Conservation (phyloP, 768 basidiomycete species). For the Heimioporus sp. region DNA sequence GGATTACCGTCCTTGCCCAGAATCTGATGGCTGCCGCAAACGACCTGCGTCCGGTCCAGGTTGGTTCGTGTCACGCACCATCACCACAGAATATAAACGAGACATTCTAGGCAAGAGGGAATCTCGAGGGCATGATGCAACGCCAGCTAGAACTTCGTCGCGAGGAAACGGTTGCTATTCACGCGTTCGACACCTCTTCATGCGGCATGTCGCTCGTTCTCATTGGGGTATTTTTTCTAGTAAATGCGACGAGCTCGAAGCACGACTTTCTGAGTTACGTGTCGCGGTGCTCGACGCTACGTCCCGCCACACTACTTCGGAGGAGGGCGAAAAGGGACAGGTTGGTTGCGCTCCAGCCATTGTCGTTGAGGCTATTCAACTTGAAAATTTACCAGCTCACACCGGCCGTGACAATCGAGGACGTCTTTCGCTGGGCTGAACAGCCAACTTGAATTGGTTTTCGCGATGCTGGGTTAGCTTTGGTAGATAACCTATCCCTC, state of each 20-base stretch:
- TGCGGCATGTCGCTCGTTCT: not conserved
- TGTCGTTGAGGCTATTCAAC: not conserved
- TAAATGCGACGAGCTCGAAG: conserved; percentile 71
- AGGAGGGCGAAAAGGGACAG: conserved; percentile 11
- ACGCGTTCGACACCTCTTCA: conserved; percentile 49
- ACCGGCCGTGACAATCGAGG: conserved; percentile 27
- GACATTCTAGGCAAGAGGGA: conserved; percentile 62
- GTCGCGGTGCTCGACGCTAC: conserved; percentile 15
- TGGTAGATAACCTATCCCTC: not conserved
- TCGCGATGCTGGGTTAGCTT: not conserved
- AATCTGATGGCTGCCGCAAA: conserved; percentile 92
- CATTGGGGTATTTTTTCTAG: conserved; percentile 33
- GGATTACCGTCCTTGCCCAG: conserved; percentile 77
- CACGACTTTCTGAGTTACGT: conserved; percentile 57
- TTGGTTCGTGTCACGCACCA: conserved; percentile 25
- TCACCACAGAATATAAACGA: not conserved
- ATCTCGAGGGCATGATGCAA: conserved; percentile 80
- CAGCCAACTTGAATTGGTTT: conserved; percentile 28
- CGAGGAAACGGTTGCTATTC: conserved; percentile 68
- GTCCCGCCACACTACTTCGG: not conserved
- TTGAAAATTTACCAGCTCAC: conserved; percentile 6
- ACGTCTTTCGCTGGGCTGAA: conserved; percentile 61
- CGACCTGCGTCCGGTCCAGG: conserved; percentile 87
- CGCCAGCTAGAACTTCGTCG: conserved; percentile 71
- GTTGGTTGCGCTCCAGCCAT: conserved; percentile 6